Conservation (phyloP, 257 asterid species). For the Ilex asprella region DNA sequence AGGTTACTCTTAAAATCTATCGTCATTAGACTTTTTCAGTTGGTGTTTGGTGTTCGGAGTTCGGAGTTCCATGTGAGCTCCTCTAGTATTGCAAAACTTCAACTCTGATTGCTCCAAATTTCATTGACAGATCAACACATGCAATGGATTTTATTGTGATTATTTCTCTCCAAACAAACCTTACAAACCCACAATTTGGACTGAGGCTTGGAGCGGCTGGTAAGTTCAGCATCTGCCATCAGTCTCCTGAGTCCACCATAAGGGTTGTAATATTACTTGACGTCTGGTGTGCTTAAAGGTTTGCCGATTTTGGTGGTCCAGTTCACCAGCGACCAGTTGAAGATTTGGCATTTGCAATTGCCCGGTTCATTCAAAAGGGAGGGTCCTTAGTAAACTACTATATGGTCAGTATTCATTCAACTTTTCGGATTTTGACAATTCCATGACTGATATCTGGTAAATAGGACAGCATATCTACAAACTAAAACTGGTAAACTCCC, state of each 20-base stretch:
- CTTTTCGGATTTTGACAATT: not conserved
- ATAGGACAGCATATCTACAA: no score
- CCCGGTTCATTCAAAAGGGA: slow-evolving; percentile 88
- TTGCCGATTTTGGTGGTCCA: slow-evolving; percentile 82
- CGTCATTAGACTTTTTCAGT: no score
- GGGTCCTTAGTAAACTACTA: slow-evolving; percentile 92
- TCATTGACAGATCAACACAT: slow-evolving; percentile 73
- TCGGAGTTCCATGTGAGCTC: no score
- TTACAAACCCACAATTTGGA: slow-evolving; percentile 86
- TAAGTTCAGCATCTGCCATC: slow-evolving; percentile 18
- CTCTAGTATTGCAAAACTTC: not conserved
- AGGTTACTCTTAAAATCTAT: no score
- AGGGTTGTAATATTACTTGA: not conserved
- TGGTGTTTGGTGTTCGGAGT: no score
- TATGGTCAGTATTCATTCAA: slow-evolving; percentile 43
- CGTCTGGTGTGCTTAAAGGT: slow-evolving; percentile 38
- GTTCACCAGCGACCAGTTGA: slow-evolving; percentile 91
- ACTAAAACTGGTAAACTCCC: no score
- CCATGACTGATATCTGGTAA: no score
- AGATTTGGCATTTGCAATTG: slow-evolving; percentile 91
- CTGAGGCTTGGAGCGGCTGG: slow-evolving; percentile 99
- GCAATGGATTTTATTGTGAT: slow-evolving; percentile 95
- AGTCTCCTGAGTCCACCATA: not conserved
- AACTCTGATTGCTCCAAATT: not conserved
- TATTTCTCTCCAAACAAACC: slow-evolving; percentile 85